Percentiles rank a stretch among this genome's conserved stretches.
These are phyloP conservation scores for Mycena olivaceomarginata DNA, from an alignment of 768 basidiomycete genomes.

Conservation along the genomic window DNA sequence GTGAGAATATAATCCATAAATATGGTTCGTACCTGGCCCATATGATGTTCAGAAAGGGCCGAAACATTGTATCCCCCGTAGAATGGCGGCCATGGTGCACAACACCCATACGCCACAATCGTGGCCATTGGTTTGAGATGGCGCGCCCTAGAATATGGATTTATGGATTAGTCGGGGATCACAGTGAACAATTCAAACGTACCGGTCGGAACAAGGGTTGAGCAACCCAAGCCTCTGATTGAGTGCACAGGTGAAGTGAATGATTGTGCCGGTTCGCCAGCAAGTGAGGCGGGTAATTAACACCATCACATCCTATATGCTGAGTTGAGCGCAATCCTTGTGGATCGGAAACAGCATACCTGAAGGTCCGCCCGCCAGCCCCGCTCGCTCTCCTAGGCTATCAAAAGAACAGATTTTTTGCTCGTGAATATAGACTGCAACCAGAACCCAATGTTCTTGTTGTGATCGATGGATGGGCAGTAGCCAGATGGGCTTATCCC, in stretches of 20 bases:
- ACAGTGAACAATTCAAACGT: not conserved
- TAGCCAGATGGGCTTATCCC: slow-evolving; percentile 57
- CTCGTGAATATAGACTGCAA: slow-evolving; percentile 37
- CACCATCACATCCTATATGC: slow-evolving; percentile 32
- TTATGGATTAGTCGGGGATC: not conserved
- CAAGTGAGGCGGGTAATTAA: slow-evolving; percentile 34
- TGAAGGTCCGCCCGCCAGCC: slow-evolving; percentile 36
- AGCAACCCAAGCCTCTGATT: slow-evolving; percentile 39
- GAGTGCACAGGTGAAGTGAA: slow-evolving; percentile 23
- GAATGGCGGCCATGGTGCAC: slow-evolving; percentile 36
- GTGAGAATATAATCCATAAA: not conserved
- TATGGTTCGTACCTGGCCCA: not conserved
- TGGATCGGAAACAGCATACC: not conserved
- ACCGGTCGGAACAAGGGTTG: slow-evolving; percentile 22
- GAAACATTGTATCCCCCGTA: slow-evolving; percentile 11
- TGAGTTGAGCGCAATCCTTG: not conserved
- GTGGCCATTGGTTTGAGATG: slow-evolving; percentile 35
- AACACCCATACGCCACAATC: slow-evolving; percentile 46
- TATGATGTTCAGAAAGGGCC: not conserved
- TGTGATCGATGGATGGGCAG: slow-evolving; percentile 56
- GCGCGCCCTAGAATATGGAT: not conserved
- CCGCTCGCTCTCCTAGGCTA: slow-evolving; percentile 47
- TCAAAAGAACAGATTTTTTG: slow-evolving; percentile 54
- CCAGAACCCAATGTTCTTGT: slow-evolving; percentile 57
- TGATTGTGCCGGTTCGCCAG: slow-evolving; percentile 37